A percentile compares a stretch with the other conserved stretches of the same genome.
These are phyloP conservation scores for Fimicolochytrium jonesii DNA, from an alignment of 192 early-diverging fungal species.

Conservation along the genomic window DNA sequence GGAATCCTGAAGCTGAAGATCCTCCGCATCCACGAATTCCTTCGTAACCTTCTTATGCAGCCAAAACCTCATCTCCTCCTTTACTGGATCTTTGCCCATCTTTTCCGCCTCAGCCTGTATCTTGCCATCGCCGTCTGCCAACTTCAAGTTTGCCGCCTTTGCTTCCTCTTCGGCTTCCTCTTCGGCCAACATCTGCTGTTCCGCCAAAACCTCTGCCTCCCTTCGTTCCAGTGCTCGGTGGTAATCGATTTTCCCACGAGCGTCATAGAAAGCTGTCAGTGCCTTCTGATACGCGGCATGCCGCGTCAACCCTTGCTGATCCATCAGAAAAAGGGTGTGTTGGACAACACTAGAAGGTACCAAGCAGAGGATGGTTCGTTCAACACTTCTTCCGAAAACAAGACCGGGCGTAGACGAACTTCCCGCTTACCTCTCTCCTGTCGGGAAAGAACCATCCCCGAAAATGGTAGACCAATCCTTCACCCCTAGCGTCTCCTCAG, in stretches of 20 bases:
- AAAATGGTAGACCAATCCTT: slow-evolving; percentile 13
- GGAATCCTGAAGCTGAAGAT: background rate
- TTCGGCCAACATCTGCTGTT: background rate
- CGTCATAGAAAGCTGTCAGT: slow-evolving; percentile 73
- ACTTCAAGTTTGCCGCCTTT: background rate
- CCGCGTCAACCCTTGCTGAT: slow-evolving; percentile 50
- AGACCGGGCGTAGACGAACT: no score
- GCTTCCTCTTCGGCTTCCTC: slow-evolving; percentile 2
- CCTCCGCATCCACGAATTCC: background rate
- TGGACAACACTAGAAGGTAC: slow-evolving; percentile 67
- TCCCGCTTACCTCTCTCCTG: slow-evolving; percentile 76
- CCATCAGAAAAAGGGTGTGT: slow-evolving; percentile 77
- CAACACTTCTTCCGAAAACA: background rate
- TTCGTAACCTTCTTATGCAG: background rate
- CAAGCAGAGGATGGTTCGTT: slow-evolving; percentile 1
- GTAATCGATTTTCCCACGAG: slow-evolving; percentile 74
- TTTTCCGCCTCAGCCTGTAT: background rate
- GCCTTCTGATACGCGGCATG: slow-evolving; percentile 76
- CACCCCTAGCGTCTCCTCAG: slow-evolving; percentile 37
- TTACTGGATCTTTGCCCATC: no score
- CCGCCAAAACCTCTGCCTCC: background rate
- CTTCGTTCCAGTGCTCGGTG: slow-evolving; percentile 54
- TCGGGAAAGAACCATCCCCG: slow-evolving; percentile 47
- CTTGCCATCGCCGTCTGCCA: background rate
- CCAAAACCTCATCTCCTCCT: background rate